These are phyloP conservation scores for Pterocarpus santalinus DNA, from an alignment of 306 rosid species.

Conservation along the genomic window DNA sequence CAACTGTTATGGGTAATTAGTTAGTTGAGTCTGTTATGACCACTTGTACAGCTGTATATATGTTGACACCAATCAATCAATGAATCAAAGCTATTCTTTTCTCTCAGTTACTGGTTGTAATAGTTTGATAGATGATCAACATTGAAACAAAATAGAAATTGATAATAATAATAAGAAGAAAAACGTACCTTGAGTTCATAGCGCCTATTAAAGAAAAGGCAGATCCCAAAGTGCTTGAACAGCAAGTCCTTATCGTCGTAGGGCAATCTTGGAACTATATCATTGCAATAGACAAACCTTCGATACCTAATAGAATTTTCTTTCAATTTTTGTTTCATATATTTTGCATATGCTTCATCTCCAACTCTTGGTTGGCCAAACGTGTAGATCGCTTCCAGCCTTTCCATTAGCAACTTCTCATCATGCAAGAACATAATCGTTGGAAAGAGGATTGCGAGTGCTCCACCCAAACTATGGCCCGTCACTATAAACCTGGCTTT, in stretches of 20 bases:
- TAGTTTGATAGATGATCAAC: too few relatives aligned
- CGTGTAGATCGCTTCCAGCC: constrained; percentile 77
- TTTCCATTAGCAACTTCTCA: constrained; percentile 65
- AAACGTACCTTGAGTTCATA: constrained; percentile 60
- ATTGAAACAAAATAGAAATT: neutral
- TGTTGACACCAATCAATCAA: too few relatives aligned
- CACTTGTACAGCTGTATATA: too few relatives aligned
- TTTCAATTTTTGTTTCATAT: constrained; percentile 63
- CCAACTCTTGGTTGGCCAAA: constrained; percentile 97
- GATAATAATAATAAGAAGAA: neutral
- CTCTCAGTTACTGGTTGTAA: too few relatives aligned
- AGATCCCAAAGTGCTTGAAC: constrained; percentile 85
- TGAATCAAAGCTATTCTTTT: too few relatives aligned
- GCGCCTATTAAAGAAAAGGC: constrained; percentile 65
- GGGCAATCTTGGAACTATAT: constrained; percentile 81
- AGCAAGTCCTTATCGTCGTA: constrained; percentile 63
- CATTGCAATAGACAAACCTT: constrained; percentile 80
- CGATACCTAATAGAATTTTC: constrained; percentile 60
- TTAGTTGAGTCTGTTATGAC: too few relatives aligned
- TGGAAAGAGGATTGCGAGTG: constrained; percentile 63
- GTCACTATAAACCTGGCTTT: constrained; percentile 62
- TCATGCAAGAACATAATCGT: constrained; percentile 63
- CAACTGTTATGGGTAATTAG: too few relatives aligned
- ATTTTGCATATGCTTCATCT: constrained; percentile 54
- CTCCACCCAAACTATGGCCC: constrained; percentile 82